Evolutionary conservation across 345 rosid species (phyloP).

Genomic region (Eucalyptus pumila): DNA sequence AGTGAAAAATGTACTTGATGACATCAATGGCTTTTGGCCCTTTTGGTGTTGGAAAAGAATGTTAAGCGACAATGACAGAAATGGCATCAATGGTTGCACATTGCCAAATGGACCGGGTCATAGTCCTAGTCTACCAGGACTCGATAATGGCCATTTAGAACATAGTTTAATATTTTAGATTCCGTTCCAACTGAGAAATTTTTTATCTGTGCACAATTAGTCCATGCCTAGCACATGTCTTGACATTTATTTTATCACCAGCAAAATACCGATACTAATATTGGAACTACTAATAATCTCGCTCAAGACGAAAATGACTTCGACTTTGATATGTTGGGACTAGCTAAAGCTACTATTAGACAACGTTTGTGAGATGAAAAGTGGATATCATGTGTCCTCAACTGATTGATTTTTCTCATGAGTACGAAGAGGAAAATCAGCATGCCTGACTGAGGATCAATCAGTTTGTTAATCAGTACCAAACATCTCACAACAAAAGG

Average conservation of each 20-base stretch:
- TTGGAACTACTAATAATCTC: not conserved
- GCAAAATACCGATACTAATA: not conserved
- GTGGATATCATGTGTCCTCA: not conserved
- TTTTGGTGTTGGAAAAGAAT: not conserved
- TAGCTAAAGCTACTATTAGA: not conserved
- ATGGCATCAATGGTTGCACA: not conserved
- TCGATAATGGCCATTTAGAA: not conserved
- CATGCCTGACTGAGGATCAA: fast-evolving
- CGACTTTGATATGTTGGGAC: not conserved
- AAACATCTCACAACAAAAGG: not conserved
- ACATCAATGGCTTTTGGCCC: not conserved
- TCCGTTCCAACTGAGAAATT: not conserved
- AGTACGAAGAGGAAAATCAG: not conserved
- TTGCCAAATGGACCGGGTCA: not conserved
- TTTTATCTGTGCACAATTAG: not conserved
- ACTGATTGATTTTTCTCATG: not conserved
- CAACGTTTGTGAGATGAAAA: not conserved
- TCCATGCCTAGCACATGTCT: not conserved
- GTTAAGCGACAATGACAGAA: not conserved
- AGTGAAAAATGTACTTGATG: not conserved
- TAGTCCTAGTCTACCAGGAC: not conserved
- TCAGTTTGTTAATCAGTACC: not conserved
- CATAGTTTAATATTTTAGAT: not conserved
- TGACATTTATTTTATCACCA: not conserved
- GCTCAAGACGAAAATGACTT: not conserved